Conservation (phyloP, 2,329 filamentous ascomycete species). For the Neonectria punicea region DNA sequence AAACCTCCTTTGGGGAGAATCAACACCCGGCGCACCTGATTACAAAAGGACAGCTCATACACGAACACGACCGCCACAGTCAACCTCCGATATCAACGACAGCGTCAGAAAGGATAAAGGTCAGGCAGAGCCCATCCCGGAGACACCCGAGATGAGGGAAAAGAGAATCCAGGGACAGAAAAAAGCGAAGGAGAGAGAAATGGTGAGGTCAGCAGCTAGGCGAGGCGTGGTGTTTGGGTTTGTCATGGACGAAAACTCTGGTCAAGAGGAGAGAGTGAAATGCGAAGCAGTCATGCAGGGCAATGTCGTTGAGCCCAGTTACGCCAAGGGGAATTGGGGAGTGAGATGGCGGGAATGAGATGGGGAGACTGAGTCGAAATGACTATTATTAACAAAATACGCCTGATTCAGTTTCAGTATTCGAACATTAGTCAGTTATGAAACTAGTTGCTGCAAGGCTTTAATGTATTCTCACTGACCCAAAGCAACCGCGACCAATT, state of each 20-base stretch:
- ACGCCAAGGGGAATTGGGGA: slow-evolving; percentile 70
- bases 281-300: slow-evolving; percentile 70
- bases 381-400: too few species aligned
- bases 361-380: too few species aligned
- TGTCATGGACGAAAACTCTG: slow-evolving; percentile 21
- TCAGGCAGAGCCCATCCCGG: slow-evolving; percentile 60
- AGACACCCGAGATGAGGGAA: slow-evolving; percentile 61
- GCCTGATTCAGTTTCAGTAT: too few species aligned
- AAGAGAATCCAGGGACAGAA: slow-evolving; percentile 61
- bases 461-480: too few species aligned
- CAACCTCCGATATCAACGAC: slow-evolving; percentile 62
- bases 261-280: slow-evolving; percentile 46
- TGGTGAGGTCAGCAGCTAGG: slow-evolving; percentile 71
- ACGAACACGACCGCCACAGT: slow-evolving; percentile 50
- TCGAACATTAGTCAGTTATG: too few species aligned
- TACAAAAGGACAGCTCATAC: slow-evolving; percentile 51
- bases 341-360: slow-evolving; percentile 63
- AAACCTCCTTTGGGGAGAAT: background rate
- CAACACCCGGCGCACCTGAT: slow-evolving; percentile 47
- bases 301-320: slow-evolving; percentile 67
- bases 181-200: slow-evolving; percentile 60
- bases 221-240: slow-evolving; percentile 68
- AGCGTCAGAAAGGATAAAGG: slow-evolving; percentile 67
- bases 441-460: too few species aligned
- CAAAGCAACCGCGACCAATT: too few species aligned